These are phyloP conservation scores for Mucor racemosus DNA, from an alignment of 371 early-diverging fungal genomes.

Conservation along the genomic window DNA sequence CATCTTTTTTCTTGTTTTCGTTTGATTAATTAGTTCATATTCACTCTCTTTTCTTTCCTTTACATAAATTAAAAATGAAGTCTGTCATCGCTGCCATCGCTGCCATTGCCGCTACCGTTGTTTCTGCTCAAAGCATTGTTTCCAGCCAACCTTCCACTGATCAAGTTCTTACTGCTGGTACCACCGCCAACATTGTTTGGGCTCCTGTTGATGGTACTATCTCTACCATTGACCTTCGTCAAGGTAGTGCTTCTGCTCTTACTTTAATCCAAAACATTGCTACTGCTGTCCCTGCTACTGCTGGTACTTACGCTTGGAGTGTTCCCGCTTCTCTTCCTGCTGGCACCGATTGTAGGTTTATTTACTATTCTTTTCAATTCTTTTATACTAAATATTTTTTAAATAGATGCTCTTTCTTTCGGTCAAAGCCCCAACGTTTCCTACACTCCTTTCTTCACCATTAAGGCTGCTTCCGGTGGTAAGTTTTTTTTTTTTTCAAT, in stretches of 20 bases:
- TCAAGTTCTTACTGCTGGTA: slow-evolving; percentile 43
- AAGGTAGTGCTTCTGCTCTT: slow-evolving; percentile 25
- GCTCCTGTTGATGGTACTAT: slow-evolving; percentile 34
- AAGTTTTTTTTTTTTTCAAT: slow-evolving; percentile 9
- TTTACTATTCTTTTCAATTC: background rate
- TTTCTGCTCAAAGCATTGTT: slow-evolving; percentile 33
- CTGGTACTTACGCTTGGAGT: slow-evolving; percentile 42
- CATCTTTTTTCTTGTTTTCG: slow-evolving; percentile 8
- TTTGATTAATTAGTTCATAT: slow-evolving; percentile 5
- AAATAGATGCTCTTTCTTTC: slow-evolving; percentile 21
- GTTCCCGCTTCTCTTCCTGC: slow-evolving; percentile 37
- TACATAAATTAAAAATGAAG: slow-evolving; percentile 29
- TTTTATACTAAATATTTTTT: too few relatives aligned
- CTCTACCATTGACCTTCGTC: slow-evolving; percentile 43
- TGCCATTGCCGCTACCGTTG: slow-evolving; percentile 38
- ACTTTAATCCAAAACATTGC: slow-evolving; percentile 22
- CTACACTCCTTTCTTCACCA: slow-evolving; percentile 46
- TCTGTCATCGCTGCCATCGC: slow-evolving; percentile 41
- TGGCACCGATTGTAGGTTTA: slow-evolving; percentile 51
- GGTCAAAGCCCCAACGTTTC: slow-evolving; percentile 19
- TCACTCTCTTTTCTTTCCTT: slow-evolving; percentile 11
- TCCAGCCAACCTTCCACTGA: slow-evolving; percentile 40
- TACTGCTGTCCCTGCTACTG: slow-evolving; percentile 38
- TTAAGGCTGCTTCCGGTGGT: slow-evolving; percentile 36
- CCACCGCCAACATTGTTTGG: slow-evolving; percentile 43